Evolutionary conservation across 164 flowering plant species (phyloP), one percentile per base, ranked within the genome.

Genomic region (Chimonanthus salicifolius): DNA sequence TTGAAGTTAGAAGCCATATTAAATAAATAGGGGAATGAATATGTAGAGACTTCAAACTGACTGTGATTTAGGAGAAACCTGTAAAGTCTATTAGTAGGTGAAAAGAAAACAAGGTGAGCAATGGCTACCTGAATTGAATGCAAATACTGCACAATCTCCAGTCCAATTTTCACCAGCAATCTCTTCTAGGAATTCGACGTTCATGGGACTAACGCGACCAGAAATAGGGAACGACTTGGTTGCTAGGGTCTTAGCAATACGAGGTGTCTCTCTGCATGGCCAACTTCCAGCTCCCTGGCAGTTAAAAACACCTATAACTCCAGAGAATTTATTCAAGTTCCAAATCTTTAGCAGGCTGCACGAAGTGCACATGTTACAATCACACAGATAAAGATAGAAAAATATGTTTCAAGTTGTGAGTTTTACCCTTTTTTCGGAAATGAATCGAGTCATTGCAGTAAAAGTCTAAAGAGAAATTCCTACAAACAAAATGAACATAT

Each of bases 241-340:
- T 7, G 65, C 64, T 48, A 70, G 18, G 10, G 45, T 18, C 0
- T 71, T 70, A 2, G 65, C 58, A 7, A 71, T 69, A 58, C 73
- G 65, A 46, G 49, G 47, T 67, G 10, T 77, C 46, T 81, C 64
- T 66, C 69, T 88, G 81, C 82, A 44, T 10, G 87, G 88, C 98
- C 98, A 93, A 72, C 62, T 74, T 73, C 94, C 98, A n/a, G 87
- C 91, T 73, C 94, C 92, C 87, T 93, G 94, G 79, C 98, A 93
- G 64, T 93, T 91, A 50, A 91, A 93, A 63, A 86, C 87, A 49
- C 98, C 98, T 3, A 93, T n/a, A 6, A 93, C 82, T 33, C 97
- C 93, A 7, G 84, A 58, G 20, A 82, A 75, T 82, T 90, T 89
- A 75, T 93, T 93, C 84, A 90, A 64, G 78, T 93, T 91, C 97